Evolutionary conservation across 202 grass and related monocot species (phyloP), one percentile per base, ranked within the genome.

Genomic region (Panicum hallii): DNA sequence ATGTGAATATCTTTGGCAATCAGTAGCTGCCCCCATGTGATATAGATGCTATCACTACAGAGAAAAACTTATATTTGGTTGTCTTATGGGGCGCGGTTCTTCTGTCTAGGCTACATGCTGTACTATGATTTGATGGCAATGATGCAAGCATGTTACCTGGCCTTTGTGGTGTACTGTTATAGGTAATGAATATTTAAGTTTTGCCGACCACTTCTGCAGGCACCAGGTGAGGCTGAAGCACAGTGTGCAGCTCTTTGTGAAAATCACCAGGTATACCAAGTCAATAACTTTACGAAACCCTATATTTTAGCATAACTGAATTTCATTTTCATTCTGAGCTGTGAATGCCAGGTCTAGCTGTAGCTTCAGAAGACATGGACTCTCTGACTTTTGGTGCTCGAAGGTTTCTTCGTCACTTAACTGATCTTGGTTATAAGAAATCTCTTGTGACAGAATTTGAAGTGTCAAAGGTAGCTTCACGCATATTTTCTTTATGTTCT

Each of bases 321-420:
- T n/a, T 77, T 77, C 69, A 67, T 85, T 89, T 66, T 84, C 36
- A 67, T 66, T 81, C 22, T 77, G 53, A 55, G 8, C 86, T 67
- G 69, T 85, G 65, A 68, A 54, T 66, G 58, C 9, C 15, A 98
- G 95, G 95, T 85, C 12, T 93, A 93, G 95, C 93, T 81, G 87
- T 98, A 38, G 90, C 95, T 81, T 98, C 95, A 65, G 95, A 95
- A 86, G 95, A 98, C 62, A 95, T 94, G 89, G 95, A 98, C 67
- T 90, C 95, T 28, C 82, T 98, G 67, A 95, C 95, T 79, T 95
- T 95, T 80, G 93, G 93, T 48, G 77, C 95, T 38, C 86, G 83
- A 78, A 93, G 83, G 45, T 93, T 98, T 78, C 93, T 98, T 88
- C 91, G 91, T 32, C 95, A 98, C 44, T 90, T 98, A 82, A 93